Evolutionary conservation across 2,329 filamentous ascomycete genomes (phyloP), one percentile per base, ranked within the genome.

Genomic region (Bipolaris gigantea): DNA sequence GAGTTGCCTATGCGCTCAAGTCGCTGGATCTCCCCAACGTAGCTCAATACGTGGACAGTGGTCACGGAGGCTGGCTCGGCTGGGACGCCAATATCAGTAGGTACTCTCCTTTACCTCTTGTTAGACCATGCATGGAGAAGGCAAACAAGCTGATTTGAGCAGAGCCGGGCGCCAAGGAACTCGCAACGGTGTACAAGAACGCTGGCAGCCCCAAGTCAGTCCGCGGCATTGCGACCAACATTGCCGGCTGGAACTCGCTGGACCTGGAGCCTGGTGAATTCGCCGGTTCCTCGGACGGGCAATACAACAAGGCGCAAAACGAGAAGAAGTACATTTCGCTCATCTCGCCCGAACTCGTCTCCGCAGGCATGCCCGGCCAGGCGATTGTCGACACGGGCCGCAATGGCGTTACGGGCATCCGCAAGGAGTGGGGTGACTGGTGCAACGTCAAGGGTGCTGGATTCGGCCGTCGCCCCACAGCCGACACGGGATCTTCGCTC

Each of bases 401-500:
- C 67, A 87, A 85, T 53, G 86, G 81, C 78, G 71, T 73, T 38
- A 61, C 65, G 63, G 40, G 66, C 27, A 67, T 73, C 35, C 81
- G 83, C 67, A 73, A 76, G 56, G 75, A 75, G 48, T 87, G 85
- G 84, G 85, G 85, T 38, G 76, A 88, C 73, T 89, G 86, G 86
- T 89, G 86, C 77, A 89, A 87, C 69, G 78, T 87, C 62, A 82
- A 79, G 53, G 83, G 82, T 39, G 83, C 85, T 47, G 85, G 86
- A 11, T 88, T 88, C 61, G 86, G 86, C 60, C 74, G 75, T 15
- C 81, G 84, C 10, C 85, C 85, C 1, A 83, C 83, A 0, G 75
- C 81, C 23, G 77, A 81, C 68, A 89, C 86, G 4, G 84, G 83
- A 15, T 78, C 83, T 55, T 67, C 74, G 1, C 75, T 85, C 21